Conservation (phyloP, 2,329 filamentous ascomycete genomes). For the Pseudogymnoascus pannorum region DNA sequence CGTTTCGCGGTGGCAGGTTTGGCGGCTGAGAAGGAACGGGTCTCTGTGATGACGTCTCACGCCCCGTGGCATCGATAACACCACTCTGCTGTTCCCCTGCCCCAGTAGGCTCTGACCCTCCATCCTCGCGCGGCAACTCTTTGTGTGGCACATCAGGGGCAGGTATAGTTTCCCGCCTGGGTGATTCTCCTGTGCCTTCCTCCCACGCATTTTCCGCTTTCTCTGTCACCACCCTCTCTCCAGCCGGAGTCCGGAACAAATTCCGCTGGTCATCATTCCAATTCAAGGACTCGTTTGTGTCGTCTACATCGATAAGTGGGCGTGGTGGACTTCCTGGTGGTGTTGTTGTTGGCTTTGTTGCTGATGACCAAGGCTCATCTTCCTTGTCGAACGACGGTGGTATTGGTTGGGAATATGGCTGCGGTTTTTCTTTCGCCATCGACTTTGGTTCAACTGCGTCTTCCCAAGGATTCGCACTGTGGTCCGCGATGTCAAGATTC, state of each 20-base stretch:
- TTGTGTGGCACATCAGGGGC: not conserved
- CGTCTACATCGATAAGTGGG: slow-evolving; percentile 24
- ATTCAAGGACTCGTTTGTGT: slow-evolving; percentile 24
- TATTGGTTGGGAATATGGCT: slow-evolving; percentile 11
- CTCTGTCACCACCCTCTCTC: slow-evolving; percentile 18
- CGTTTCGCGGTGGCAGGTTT: slow-evolving; percentile 4
- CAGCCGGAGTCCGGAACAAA: slow-evolving; percentile 15
- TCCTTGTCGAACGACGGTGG: slow-evolving; percentile 18
- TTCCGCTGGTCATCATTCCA: slow-evolving; percentile 26
- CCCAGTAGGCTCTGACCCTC: not conserved
- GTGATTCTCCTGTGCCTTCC: slow-evolving; percentile 16
- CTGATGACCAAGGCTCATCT: slow-evolving; percentile 23
- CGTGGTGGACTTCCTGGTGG: slow-evolving; percentile 14
- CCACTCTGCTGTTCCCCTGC: slow-evolving; percentile 2
- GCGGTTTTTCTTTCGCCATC: slow-evolving; percentile 18
- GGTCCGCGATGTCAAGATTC: slow-evolving; percentile 21
- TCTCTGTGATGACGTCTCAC: not conserved
- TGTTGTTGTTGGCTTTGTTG: slow-evolving; percentile 12
- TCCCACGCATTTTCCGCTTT: slow-evolving; percentile 27
- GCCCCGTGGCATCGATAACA: not conserved
- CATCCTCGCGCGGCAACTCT: not conserved
- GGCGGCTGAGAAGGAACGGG: not conserved
- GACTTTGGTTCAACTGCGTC: slow-evolving; percentile 11
- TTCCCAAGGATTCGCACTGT: slow-evolving; percentile 28
- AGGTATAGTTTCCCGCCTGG: not conserved